Conservation (phyloP, 306 rosid species). For the Pterocarpus santalinus region DNA sequence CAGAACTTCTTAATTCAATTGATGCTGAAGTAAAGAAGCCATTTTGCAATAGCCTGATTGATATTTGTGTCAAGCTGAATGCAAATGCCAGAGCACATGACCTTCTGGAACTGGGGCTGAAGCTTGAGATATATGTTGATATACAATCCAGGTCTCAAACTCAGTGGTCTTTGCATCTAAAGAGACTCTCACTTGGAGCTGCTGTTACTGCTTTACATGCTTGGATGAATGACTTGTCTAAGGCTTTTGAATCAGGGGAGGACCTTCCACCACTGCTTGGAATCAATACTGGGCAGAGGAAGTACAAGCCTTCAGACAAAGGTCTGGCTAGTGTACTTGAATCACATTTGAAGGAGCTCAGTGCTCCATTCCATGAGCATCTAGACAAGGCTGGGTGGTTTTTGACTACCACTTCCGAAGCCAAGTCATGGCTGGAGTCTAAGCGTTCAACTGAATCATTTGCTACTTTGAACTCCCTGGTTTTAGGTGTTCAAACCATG, state of each 20-base stretch:
- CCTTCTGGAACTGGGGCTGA: conserved; percentile 68
- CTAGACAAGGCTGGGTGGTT: conserved; percentile 89
- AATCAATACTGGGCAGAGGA: conserved; percentile 89
- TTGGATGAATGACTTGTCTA: conserved; percentile 85
- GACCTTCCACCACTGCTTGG: conserved; percentile 88
- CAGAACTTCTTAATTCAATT: conserved; percentile 63
- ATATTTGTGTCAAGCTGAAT: conserved; percentile 79
- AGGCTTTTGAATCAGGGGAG: conserved; percentile 68
- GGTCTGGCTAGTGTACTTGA: conserved; percentile 72
- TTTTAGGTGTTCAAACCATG: conserved; percentile 29
- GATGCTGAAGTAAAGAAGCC: conserved; percentile 72
- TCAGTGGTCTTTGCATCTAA: conserved; percentile 86
- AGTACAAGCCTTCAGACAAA: conserved; percentile 76
- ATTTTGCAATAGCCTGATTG: conserved; percentile 88
- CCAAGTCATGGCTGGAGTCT: conserved; percentile 83
- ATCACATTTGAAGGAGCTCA: conserved; percentile 78
- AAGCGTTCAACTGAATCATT: conserved; percentile 57
- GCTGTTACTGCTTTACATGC: conserved; percentile 80
- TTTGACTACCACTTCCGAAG: conserved; percentile 76
- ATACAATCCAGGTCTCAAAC: conserved; percentile 73
- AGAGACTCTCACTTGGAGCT: conserved; percentile 89
- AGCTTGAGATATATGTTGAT: conserved; percentile 67
- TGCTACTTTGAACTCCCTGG: conserved; percentile 41
- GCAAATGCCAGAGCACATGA: conserved; percentile 66
- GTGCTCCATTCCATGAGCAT: conserved; percentile 82